Percentiles rank a stretch among this genome's conserved stretches.
Evolutionary conservation across 148 eudicot genomes (phyloP).

Genomic region (Camellia sinensis): DNA sequence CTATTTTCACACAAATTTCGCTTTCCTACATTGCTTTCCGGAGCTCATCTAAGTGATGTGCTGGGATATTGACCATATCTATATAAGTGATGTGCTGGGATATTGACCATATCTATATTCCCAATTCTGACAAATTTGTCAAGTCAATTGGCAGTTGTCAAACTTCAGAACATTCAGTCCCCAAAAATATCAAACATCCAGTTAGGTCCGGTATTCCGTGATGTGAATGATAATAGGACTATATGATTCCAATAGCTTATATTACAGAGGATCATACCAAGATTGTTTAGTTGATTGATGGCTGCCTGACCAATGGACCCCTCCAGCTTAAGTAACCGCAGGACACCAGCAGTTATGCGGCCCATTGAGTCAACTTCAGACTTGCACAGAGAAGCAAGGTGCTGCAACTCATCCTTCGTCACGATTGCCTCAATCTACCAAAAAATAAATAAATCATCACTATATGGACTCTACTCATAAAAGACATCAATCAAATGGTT

Average conservation of each 20-base stretch:
- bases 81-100: too few species aligned
- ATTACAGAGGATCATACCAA: conserved; percentile 49
- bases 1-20: too few species aligned
- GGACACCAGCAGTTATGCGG: conserved; percentile 69
- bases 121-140: not conserved
- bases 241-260: not conserved
- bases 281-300: conserved; percentile 75
- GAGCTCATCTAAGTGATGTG: too few species aligned
- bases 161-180: not conserved
- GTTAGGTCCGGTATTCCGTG: not conserved
- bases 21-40: too few species aligned
- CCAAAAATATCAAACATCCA: not conserved
- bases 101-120: not conserved
- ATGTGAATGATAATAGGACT: not conserved
- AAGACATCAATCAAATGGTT: not conserved
- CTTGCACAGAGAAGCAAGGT: conserved; percentile 72
- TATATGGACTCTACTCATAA: not conserved
- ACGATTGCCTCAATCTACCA: conserved; percentile 87
- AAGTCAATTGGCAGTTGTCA: not conserved
- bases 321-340: conserved; percentile 82
- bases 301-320: conserved; percentile 78
- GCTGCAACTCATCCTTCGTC: conserved; percentile 85
- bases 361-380: conserved; percentile 92
- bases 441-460: conserved; percentile 5
- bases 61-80: not conserved